phyloP scores from a whole-genome alignment of 1,284 basidiomycete species.

The Exobasidium rhododendri region DNA sequence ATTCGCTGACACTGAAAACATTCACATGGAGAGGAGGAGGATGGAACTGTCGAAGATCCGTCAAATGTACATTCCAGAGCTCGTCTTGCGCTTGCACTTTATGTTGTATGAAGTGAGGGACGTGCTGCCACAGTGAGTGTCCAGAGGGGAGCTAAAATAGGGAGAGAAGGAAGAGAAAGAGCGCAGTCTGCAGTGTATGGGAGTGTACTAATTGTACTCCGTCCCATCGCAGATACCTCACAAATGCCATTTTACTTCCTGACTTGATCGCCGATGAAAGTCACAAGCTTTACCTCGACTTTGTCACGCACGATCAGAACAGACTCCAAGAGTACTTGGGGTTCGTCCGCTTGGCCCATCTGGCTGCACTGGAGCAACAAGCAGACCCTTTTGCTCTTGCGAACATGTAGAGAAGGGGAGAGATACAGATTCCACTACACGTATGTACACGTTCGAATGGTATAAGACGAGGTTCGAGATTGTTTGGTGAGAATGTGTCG shows the following conservation, averaged over 20 bases:
- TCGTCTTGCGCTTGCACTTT: conserved; percentile 79
- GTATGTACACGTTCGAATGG: not conserved
- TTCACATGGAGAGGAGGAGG: conserved; percentile 62
- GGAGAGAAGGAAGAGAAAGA: conserved; percentile 1
- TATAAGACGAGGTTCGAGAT: not conserved
- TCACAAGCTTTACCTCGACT: conserved; percentile 82
- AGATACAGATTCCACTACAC: not conserved
- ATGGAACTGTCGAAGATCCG: conserved; percentile 75
- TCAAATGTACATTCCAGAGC: conserved; percentile 83
- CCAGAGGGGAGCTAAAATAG: not conserved
- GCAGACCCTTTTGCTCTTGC: conserved; percentile 5
- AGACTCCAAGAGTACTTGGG: conserved; percentile 43
- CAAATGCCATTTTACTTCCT: conserved; percentile 70
- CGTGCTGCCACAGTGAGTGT: conserved; percentile 67
- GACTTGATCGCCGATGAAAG: conserved; percentile 85
- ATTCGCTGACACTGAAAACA: not conserved
- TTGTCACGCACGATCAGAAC: conserved; percentile 59
- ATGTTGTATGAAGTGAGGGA: conserved; percentile 68
- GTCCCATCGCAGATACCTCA: conserved; percentile 67
- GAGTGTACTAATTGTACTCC: not conserved
- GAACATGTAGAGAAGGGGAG: not conserved
- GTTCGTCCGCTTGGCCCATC: conserved; percentile 40
- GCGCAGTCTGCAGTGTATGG: not conserved
- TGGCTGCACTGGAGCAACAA: conserved; percentile 9
- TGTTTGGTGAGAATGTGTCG: not conserved